Base-by-base conservation (phyloP, 495 filamentous ascomycete genomes). In the Daldinia bambusicola region DNA sequence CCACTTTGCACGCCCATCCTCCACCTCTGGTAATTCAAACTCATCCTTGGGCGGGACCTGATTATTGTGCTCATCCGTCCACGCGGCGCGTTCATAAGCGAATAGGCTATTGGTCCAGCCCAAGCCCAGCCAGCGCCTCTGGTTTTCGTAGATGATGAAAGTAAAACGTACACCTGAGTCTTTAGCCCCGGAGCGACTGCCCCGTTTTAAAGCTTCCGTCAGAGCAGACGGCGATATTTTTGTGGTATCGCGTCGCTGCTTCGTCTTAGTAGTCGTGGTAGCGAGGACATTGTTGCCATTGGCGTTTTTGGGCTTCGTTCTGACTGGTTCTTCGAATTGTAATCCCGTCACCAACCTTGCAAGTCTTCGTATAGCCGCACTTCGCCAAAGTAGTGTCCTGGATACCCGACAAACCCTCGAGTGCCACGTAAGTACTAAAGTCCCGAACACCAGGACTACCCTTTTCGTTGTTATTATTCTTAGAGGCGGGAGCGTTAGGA, bases 41-140 rank as follows among this genome's bases (percentile, higher is more conserved):
- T 90, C 83, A 43, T 95, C 92, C 61, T 91, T 93, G 3, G 89
- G 79, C 3, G 93, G 89, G 20, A 92, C 89, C 0, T 89, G 66
- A 67, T 97, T 95, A 53, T 97, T 85, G 76, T 98, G 92, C 78
- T 99, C 96, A 74, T 99, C 95, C 5, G 96, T 98, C 94, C 94
- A 99, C 0, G 94, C 83, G 6, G 88, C 86, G 36, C 95, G 87
- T 75, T 99, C 95, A 69, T 97, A 92, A 0, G 92, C 89, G 68
- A 99, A 91, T 37, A 98, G 80, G 6, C 90, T 95, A 12, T 89
- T 90, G 0, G 96, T 98, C 95, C 95, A 99, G 3, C 95, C 95
- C 18, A 98, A 84, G 2, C 94, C 96, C 12, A 98, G 78, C 95
- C 95, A 99, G 41, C 95, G 88, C 26, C 95, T 89, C 78, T 99